Evolutionary conservation across 2,329 filamentous ascomycete species (phyloP), one percentile per base, ranked within the genome.

Genomic region (Penicillium aurantiogriseum): DNA sequence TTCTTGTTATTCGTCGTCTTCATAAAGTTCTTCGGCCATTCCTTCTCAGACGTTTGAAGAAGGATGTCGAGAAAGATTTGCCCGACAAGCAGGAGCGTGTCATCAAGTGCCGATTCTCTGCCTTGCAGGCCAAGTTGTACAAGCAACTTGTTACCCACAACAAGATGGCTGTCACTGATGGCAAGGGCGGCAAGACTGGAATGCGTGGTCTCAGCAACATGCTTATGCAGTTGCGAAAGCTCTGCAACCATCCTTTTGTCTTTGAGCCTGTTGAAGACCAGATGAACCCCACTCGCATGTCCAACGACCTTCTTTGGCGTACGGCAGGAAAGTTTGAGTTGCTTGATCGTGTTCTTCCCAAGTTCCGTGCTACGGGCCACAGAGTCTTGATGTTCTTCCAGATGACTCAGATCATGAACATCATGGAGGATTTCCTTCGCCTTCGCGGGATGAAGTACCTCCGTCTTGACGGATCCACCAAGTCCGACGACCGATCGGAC

Each of bases 351-450:
- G 83, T 99, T 60, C 76, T 99, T 62, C 94, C 94, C 46, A 99
- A 99, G 77, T 97, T 99, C 76, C 85, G 90, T 67, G 87, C 84
- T 3, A 92, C 91, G 1, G 91, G 91, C 17, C 94, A 99, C 85
- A 89, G 94, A 76, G 92, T 97, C 29, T 82, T 99, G 74, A 97
- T 99, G 90, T 99, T 99, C 84, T 99, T 99, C 83, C 94, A 99
- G 75, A 99, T 99, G 94, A 99, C 94, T 4, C 92, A 96, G 61
- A 99, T 99, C 73, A 99, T 99, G 94, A 96, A 99, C 77, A 99
- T 99, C 70, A 97, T 99, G 94, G 94, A 99, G 69, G 94, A 99
- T 74, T 99, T 96, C 74, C 78, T 99, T 61, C 88, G 93, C 4
- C 88, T 91, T 70, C 85, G 91, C 63, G 89, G 88, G 46, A 82